phyloP scores from a whole-genome alignment of 371 early-diverging fungal genomes.

The Fennellomyces sp. region DNA sequence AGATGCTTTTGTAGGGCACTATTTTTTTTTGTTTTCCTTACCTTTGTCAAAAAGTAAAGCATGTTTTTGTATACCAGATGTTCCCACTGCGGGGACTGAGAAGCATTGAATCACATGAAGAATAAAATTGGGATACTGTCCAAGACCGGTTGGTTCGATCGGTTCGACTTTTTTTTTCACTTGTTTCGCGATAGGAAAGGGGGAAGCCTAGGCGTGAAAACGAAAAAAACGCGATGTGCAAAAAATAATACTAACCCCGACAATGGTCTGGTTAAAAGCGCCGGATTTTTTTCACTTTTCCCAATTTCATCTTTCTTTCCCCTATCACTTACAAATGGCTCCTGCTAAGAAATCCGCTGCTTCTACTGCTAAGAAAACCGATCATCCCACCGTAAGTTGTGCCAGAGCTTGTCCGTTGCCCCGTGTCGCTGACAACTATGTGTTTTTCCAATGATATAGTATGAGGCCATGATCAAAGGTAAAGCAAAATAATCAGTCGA shows the following conservation, averaged over 20 bases:
- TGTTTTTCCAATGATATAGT: slow-evolving; percentile 24
- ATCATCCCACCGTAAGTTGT: slow-evolving; percentile 51
- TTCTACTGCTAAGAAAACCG: slow-evolving; percentile 47
- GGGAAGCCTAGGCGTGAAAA: neutral
- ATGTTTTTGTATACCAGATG: neutral
- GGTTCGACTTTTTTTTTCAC: neutral
- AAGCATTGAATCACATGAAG: no score
- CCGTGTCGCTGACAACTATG: no score
- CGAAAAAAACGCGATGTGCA: neutral
- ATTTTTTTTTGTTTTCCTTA: neutral
- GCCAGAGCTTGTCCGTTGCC: neutral
- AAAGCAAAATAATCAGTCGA: slow-evolving; percentile 4
- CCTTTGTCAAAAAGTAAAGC: neutral
- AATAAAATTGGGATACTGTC: neutral
- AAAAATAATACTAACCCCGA: neutral
- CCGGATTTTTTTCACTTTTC: slow-evolving; percentile 2
- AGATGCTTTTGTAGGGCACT: slow-evolving; percentile 28
- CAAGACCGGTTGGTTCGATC: neutral
- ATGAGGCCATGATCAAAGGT: slow-evolving; percentile 55
- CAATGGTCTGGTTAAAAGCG: neutral
- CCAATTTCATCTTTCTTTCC: slow-evolving; percentile 9
- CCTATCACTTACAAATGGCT: slow-evolving; percentile 16
- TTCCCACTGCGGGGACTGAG: no score
- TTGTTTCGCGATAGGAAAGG: neutral
- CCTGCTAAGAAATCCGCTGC: slow-evolving; percentile 21